Conservation (phyloP, 208 protist genomes). For the Acanthamoeba triangularis region DNA sequence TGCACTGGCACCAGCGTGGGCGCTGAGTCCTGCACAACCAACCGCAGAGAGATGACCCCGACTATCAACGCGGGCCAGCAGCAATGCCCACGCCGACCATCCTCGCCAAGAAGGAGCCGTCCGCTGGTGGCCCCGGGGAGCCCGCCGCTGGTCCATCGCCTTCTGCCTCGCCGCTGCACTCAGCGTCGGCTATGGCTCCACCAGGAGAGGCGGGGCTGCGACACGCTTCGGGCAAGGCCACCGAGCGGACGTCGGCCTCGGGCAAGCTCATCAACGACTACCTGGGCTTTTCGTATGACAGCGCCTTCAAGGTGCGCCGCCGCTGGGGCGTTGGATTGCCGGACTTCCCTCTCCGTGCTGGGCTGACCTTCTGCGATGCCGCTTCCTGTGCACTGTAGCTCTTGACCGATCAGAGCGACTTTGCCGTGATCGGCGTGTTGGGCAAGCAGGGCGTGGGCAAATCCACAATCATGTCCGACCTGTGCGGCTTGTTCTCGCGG, state of each 20-base stretch:
- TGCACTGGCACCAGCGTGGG: too few relatives aligned
- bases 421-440: neutral
- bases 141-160: neutral
- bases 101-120: constrained; percentile 40
- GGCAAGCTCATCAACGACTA: constrained; percentile 60
- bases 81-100: constrained; percentile 40
- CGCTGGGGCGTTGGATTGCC: neutral
- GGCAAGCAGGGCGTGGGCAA: constrained; percentile 49
- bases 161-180: neutral
- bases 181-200: neutral
- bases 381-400: neutral
- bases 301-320: neutral
- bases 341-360: neutral
- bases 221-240: neutral
- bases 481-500: neutral
- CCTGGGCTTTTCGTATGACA: constrained; percentile 41
- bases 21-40: neutral
- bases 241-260: neutral
- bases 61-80: neutral
- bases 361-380: neutral
- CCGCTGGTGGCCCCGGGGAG: neutral
- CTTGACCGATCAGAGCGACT: constrained; percentile 46
- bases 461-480: constrained; percentile 45
- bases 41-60: constrained; percentile 4
- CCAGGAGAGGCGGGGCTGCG: neutral